Conservation (phyloP, 331 rosid genomes). For the Acacia concinna region DNA sequence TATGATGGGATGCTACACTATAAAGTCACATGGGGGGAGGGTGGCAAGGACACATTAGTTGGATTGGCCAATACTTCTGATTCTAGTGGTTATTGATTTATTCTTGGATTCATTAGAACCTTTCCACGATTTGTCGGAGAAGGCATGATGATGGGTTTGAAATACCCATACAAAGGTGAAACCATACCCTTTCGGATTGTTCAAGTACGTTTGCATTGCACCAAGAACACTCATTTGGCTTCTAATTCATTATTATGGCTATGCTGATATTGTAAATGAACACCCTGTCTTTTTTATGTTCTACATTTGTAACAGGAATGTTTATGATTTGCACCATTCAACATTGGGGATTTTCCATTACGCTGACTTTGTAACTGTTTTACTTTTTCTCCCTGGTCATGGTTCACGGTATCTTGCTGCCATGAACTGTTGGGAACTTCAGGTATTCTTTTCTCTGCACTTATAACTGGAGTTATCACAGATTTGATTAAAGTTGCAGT, state of each 20-base stretch:
- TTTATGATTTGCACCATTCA: constrained; percentile 17
- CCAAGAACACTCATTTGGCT: background rate
- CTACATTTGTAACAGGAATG: constrained; percentile 13
- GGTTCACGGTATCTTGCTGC: background rate
- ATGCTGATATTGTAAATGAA: background rate
- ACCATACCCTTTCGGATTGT: constrained; percentile 9
- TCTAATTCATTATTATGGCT: background rate
- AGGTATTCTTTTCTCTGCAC: constrained; percentile 21
- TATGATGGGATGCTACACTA: constrained; percentile 3
- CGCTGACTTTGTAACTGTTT: background rate
- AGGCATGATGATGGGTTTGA: constrained; percentile 12
- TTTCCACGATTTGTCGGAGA: constrained; percentile 20
- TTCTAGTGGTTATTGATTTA: constrained; percentile 9
- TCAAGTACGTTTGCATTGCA: background rate
- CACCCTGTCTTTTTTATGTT: background rate
- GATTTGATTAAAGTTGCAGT: constrained; percentile 10
- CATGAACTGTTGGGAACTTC: background rate
- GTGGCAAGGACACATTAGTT: background rate
- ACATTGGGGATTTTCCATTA: background rate
- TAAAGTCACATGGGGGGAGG: constrained; percentile 19
- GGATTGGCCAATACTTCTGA: constrained; percentile 13
- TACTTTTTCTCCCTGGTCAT: background rate
- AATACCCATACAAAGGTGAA: constrained; percentile 16
- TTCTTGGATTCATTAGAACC: constrained; percentile 6
- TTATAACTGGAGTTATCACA: constrained; percentile 11